Evolutionary conservation across 2,329 filamentous ascomycete genomes (phyloP).

Genomic region (Colletotrichum sp.): DNA sequence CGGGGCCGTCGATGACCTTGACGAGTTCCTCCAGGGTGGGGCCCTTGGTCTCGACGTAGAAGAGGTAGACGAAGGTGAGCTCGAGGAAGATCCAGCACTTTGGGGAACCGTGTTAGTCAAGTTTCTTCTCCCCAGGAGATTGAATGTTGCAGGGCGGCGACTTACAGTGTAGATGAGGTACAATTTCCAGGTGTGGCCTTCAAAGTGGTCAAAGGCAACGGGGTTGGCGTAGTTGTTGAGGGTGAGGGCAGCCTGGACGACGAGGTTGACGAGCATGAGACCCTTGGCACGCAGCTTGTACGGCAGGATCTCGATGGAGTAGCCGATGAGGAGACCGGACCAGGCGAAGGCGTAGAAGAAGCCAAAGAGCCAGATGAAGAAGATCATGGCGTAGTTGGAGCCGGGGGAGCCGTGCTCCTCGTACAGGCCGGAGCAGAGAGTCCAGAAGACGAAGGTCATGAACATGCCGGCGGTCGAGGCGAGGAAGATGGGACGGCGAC

Average conservation of each 20-base stretch:
- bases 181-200: slow-evolving; percentile 53
- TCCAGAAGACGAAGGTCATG: slow-evolving; percentile 56
- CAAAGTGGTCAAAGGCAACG: slow-evolving; percentile 53
- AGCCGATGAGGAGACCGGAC: slow-evolving; percentile 61
- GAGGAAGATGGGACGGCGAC: slow-evolving; percentile 61
- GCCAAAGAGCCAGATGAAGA: slow-evolving; percentile 43
- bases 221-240: slow-evolving; percentile 61
- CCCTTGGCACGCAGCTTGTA: slow-evolving; percentile 57
- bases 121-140: too few relatives aligned
- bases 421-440: slow-evolving; percentile 48
- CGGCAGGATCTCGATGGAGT: slow-evolving; percentile 54
- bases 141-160: background rate
- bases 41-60: slow-evolving; percentile 65
- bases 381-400: slow-evolving; percentile 45
- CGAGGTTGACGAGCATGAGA: slow-evolving; percentile 61
- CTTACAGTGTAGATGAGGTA: slow-evolving; percentile 61
- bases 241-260: slow-evolving; percentile 57
- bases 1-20: slow-evolving; percentile 68
- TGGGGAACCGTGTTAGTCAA: background rate
- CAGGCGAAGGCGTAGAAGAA: slow-evolving; percentile 59
- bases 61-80: slow-evolving; percentile 59
- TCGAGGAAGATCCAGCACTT: slow-evolving; percentile 56
- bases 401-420: slow-evolving; percentile 40
- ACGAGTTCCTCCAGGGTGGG: slow-evolving; percentile 70
- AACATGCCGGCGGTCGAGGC: slow-evolving; percentile 46